phyloP scores from a whole-genome alignment of 2,329 filamentous ascomycete species.

The Ploettnerulaceae sp. region DNA sequence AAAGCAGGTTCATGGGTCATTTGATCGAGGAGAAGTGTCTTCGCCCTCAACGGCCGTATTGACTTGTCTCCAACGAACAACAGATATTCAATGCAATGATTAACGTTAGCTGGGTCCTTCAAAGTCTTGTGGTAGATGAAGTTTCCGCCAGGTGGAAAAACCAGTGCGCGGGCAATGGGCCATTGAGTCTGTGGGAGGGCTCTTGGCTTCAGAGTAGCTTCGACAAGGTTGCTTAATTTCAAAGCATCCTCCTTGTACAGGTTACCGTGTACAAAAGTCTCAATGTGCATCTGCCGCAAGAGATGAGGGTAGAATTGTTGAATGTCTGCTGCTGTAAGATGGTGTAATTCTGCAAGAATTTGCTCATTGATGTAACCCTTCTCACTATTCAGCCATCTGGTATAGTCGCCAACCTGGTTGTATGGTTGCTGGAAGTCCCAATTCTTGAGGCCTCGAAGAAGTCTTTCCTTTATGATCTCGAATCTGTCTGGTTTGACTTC shows the following conservation, averaged over 20 bases:
- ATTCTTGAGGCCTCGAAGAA: constrained; percentile 74
- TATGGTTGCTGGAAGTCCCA: constrained; percentile 86
- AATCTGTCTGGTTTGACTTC: constrained; percentile 85
- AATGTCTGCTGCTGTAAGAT: constrained; percentile 69
- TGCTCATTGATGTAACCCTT: constrained; percentile 76
- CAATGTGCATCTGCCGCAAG: constrained; percentile 78
- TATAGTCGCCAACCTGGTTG: constrained; percentile 79
- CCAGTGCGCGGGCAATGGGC: constrained; percentile 69
- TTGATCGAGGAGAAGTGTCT: constrained; percentile 77
- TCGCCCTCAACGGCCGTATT: constrained; percentile 67
- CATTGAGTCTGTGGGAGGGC: constrained; percentile 72
- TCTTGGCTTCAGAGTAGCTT: constrained; percentile 70
- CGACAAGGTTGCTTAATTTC: constrained; percentile 76
- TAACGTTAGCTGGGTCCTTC: constrained; percentile 83
- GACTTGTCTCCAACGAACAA: constrained; percentile 65
- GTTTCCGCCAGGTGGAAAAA: constrained; percentile 76
- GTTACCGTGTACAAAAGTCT: constrained; percentile 86
- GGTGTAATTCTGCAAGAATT: constrained; percentile 68
- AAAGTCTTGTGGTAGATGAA: constrained; percentile 76
- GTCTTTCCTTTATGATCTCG: constrained; percentile 81
- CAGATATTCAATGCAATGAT: constrained; percentile 78
- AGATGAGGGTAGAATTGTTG: constrained; percentile 74
- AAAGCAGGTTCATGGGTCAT: constrained; percentile 92
- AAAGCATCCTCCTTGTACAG: constrained; percentile 90
- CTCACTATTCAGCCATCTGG: constrained; percentile 73